A percentile compares a stretch with the other conserved stretches of the same genome.
phyloP scores from a whole-genome alignment of 805 yeast genomes.

The Candida ovalis region DNA sequence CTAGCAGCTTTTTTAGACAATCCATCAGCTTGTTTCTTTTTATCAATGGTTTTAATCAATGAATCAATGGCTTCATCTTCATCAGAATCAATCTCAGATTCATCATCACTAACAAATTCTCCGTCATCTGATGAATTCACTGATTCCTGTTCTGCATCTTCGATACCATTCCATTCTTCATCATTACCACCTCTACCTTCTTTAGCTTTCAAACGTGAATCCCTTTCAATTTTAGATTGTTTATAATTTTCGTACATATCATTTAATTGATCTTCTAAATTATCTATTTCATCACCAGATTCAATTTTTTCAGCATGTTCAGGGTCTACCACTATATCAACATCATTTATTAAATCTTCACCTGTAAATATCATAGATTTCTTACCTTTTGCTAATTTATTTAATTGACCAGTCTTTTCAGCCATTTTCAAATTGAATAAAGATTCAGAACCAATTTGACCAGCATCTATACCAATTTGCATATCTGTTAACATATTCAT shows the following conservation, averaged over 20 bases:
- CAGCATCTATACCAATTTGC: constrained; percentile 93
- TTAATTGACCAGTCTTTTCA: constrained; percentile 78
- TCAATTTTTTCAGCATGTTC: constrained; percentile 31
- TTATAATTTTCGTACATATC: constrained; percentile 75
- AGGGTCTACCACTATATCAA: constrained; percentile 52
- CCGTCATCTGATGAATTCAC: constrained; percentile 37
- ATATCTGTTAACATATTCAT: constrained; percentile 92
- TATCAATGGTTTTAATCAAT: constrained; percentile 49
- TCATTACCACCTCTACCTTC: constrained; percentile 70
- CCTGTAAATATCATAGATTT: constrained; percentile 56
- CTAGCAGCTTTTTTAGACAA: constrained; percentile 40
- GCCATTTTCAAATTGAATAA: constrained; percentile 83
- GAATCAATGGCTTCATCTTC: constrained; percentile 63
- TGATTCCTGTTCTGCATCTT: constrained; percentile 32
- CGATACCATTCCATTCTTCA: constrained; percentile 79
- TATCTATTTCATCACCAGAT: constrained; percentile 54
- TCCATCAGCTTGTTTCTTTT: constrained; percentile 38
- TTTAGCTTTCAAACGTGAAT: constrained; percentile 66
- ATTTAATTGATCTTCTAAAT: constrained; percentile 78
- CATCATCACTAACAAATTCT: constrained; percentile 27
- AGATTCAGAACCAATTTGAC: constrained; percentile 70
- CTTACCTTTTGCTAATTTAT: constrained; percentile 73
- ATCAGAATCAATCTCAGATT: constrained; percentile 29
- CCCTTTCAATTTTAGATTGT: constrained; percentile 60
- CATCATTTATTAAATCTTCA: constrained; percentile 51